A percentile compares a stretch with the other conserved stretches of the same genome.
Conservation (phyloP, 2,329 filamentous ascomycete species). For the Lanzia echinophila region DNA sequence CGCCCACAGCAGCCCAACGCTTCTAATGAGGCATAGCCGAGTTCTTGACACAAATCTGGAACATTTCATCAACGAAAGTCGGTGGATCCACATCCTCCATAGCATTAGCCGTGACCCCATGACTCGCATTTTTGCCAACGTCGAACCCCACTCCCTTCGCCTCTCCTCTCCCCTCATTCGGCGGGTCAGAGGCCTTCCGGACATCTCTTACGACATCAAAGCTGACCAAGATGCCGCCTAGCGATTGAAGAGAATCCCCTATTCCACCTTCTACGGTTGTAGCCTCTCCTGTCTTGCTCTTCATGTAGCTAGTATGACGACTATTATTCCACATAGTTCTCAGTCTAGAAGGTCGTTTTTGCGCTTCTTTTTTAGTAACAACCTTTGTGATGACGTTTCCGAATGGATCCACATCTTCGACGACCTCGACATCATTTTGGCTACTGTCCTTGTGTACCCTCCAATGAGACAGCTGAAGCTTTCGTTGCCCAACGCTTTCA, state of each 20-base stretch:
- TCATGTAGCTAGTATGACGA: neutral
- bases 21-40: slow-evolving; percentile 2
- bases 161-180: neutral
- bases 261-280: neutral
- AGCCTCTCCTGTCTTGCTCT: neutral
- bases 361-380: neutral
- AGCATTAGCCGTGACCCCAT: neutral
- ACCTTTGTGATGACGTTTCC: slow-evolving; percentile 1
- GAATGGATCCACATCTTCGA: slow-evolving; percentile 5
- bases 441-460: neutral
- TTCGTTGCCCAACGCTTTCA: neutral
- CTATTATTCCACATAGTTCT: slow-evolving; percentile 1
- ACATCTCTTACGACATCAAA: slow-evolving; percentile 6
- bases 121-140: neutral
- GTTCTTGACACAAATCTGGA: slow-evolving; percentile 8
- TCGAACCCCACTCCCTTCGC: neutral
- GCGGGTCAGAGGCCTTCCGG: slow-evolving; percentile 1
- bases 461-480: neutral
- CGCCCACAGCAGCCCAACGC: neutral
- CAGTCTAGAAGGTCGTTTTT: neutral
- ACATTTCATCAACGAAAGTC: slow-evolving; percentile 11
- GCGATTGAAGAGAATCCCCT: neutral
- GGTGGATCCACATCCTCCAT: slow-evolving; percentile 6
- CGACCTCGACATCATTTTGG: neutral
- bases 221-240: slow-evolving; percentile 7